Evolutionary conservation across 495 filamentous ascomycete genomes (phyloP), one percentile per base, ranked within the genome.

Genomic region (Xylaria nigripes): DNA sequence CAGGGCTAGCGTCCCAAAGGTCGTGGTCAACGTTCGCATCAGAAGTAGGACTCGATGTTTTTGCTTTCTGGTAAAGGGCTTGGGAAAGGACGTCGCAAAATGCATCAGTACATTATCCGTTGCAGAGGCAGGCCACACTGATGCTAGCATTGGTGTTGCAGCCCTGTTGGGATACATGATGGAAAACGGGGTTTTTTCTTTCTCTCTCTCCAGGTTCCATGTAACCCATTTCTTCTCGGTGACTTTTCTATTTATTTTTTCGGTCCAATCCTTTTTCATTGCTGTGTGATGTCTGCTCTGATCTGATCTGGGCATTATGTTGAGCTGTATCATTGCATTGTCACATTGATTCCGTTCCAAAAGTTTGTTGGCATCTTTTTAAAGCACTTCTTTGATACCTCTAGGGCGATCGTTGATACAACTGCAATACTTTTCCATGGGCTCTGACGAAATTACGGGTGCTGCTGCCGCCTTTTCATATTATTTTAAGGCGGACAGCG

Each of bases 1-100:
- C 81, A 82, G 62, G 78, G 78, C 48, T 82, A 76, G 64, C 41
- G 18, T 34, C 47, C 46, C 9, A 19, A 36, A 15, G 34, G 46
- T 25, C 27, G 25, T 32, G 25, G 2, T 16, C 10, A 24, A 19
- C 27, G 23, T 30, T 42, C 22, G 29, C 18, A 10, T 36, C 8
- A 15, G 38, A n/a, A 30, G 41, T 47, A 44, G 51, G 46, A 45
- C 30, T 23, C 42, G 21, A 47, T 45, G 48, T 22, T 38, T 32
- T 32, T 51, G 40, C 16, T 51, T 44, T 44, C 45, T 56, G 24
- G 32, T 27, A 40, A 41, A 27, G 45, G 53, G 53, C 25, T 36
- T 40, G 45, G 46, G 53, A 45, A 45, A 24, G 45, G 53, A 45
- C 29, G 27, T 43, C 27, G 41, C 27, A 25, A 34, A 48, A 40